Conservation (phyloP, 306 rosid genomes). For the Dalbergia cultrata region DNA sequence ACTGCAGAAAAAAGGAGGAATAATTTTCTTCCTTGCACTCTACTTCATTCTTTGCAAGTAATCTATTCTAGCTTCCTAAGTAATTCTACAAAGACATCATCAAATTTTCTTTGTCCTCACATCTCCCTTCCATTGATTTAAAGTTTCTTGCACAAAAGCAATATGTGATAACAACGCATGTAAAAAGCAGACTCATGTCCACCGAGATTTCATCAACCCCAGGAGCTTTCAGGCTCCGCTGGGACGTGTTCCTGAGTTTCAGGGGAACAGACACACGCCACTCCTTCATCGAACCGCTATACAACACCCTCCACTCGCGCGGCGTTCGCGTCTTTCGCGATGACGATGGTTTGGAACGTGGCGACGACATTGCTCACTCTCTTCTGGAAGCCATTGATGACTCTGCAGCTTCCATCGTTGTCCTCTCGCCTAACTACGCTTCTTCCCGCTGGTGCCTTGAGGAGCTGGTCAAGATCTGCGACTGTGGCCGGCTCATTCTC, state of each 20-base stretch:
- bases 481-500: slow-evolving; percentile 27
- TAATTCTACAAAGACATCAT: too few species aligned
- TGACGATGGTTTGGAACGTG: slow-evolving; percentile 49
- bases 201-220: slow-evolving; percentile 4
- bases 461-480: slow-evolving; percentile 50
- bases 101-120: too few species aligned
- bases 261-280: slow-evolving; percentile 55
- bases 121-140: too few species aligned
- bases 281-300: slow-evolving; percentile 34
- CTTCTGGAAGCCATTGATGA: slow-evolving; percentile 45
- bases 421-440: slow-evolving; percentile 50
- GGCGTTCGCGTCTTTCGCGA: slow-evolving; percentile 53
- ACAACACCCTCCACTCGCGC: neutral
- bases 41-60: too few species aligned
- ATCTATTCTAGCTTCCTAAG: too few species aligned
- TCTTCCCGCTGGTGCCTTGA: slow-evolving; percentile 55
- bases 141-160: too few species aligned
- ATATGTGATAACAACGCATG: too few species aligned
- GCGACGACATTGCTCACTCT: slow-evolving; percentile 34
- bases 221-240: slow-evolving; percentile 40
- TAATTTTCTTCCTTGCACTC: too few species aligned
- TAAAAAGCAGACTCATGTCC: too few species aligned
- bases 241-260: slow-evolving; percentile 63
- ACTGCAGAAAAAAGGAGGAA: too few species aligned
- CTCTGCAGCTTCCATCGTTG: slow-evolving; percentile 53